Evolutionary conservation across 2,329 filamentous ascomycete genomes (phyloP), one percentile per base, ranked within the genome.

Genomic region (Cordyceps tenuipes): DNA sequence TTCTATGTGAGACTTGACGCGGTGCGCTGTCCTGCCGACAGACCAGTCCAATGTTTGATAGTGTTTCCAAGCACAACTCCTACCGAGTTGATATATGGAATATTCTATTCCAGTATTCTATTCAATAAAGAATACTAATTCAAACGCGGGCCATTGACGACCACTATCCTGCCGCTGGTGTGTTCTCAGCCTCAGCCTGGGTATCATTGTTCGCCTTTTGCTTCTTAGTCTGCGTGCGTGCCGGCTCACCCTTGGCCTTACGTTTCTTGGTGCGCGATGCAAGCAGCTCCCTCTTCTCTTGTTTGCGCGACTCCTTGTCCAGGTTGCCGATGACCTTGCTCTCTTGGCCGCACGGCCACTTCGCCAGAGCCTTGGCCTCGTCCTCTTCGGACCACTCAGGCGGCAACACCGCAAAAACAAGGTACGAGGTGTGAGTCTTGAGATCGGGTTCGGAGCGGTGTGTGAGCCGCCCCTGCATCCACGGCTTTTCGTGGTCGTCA

Each of bases 361-460:
- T 83, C 57, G 81, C 77, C 64, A 81, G 75, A 55, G 86, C 85
- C 34, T 80, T 80, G 36, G 81, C 81, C 74, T 99, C 94, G 65
- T 96, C 90, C 62, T 88, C 89, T 41, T 84, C 87, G 0, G 79
- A 86, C 94, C 94, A 99, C 63, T 89, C 86, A 48, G 85, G 81
- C n/a, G 94, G 93, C 62, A 99, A 75, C 3, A 94, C 78, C 0
- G 94, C 94, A 76, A 99, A 99, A 5, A 95, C 89, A 5, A 99
- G 81, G 71, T 99, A 99, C n/a, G 89, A 94, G 0, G 94, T 99
- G 73, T 99, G 94, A 8, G 90, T 94, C 80, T 96, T 97, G 62
- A 97, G 77, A 68, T 99, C 94, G 0, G 86, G 77, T 75, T 99
- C 94, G 0, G 89, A 86, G 26, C 91, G 83, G 67, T 95, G 90